These are phyloP conservation scores for Pezicula radicicola DNA, from an alignment of 2,329 filamentous ascomycete genomes.

Conservation along the genomic window DNA sequence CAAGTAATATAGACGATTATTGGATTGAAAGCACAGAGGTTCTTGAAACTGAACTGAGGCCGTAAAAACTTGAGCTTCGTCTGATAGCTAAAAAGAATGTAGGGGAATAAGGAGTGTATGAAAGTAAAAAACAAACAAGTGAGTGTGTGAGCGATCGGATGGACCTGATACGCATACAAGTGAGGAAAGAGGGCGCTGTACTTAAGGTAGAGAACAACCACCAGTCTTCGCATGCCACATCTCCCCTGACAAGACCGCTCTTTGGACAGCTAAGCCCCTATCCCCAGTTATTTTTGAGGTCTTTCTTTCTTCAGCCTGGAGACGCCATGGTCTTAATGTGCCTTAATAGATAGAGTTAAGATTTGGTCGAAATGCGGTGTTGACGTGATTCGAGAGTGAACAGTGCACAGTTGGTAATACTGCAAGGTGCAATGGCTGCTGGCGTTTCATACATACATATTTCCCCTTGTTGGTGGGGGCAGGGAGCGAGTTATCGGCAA, in stretches of 20 bases:
- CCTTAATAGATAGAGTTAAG: neutral
- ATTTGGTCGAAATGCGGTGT: neutral
- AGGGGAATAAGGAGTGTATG: neutral
- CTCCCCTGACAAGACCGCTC: neutral
- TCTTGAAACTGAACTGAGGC: slow-evolving; percentile 1
- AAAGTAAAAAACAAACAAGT: neutral
- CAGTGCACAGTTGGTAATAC: neutral
- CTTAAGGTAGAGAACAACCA: neutral
- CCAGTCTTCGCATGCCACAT: slow-evolving; percentile 1
- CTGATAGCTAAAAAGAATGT: neutral
- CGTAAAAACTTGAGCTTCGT: neutral
- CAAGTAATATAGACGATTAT: neutral
- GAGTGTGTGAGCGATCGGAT: neutral
- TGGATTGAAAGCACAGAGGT: neutral
- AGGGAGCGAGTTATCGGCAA: too few relatives aligned
- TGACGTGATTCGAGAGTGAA: neutral
- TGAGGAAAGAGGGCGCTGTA: neutral
- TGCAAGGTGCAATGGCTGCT: too few relatives aligned
- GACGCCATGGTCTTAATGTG: too few relatives aligned
- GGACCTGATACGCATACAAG: neutral
- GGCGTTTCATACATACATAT: too few relatives aligned
- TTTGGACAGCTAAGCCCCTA: neutral
- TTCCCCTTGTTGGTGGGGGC: too few relatives aligned
- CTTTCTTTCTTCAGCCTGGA: too few relatives aligned
- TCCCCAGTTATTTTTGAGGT: neutral